Percentiles rank a stretch among this genome's conserved stretches.
Conservation (phyloP, 176 grass and related monocot genomes). For the Oryza glaberrima region DNA sequence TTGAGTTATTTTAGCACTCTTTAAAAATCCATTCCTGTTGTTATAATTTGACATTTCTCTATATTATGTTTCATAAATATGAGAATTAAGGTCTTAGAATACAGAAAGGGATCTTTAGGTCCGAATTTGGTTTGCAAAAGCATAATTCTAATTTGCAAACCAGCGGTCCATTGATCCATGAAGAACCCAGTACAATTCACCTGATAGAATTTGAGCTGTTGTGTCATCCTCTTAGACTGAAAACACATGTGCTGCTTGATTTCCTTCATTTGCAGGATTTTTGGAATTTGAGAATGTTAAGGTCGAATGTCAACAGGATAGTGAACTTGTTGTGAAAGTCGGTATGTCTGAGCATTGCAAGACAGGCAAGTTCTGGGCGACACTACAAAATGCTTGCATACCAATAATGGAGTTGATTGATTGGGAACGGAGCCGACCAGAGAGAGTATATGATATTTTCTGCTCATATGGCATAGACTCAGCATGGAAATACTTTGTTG, state of each 20-base stretch:
- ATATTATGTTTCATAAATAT: slow-evolving; percentile 6
- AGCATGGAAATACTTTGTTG: slow-evolving; percentile 78
- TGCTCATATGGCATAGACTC: slow-evolving; percentile 79
- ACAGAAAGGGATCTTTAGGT: not conserved
- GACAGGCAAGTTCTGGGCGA: slow-evolving; percentile 65
- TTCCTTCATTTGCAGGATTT: slow-evolving; percentile 60
- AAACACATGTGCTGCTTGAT: not conserved
- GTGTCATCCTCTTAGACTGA: not conserved
- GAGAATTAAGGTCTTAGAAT: not conserved
- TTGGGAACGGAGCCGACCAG: slow-evolving; percentile 75
- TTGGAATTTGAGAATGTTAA: slow-evolving; percentile 75
- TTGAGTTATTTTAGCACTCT: not conserved
- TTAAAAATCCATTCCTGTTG: not conserved
- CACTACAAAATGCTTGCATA: slow-evolving; percentile 80
- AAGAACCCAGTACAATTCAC: not conserved
- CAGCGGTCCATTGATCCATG: not conserved
- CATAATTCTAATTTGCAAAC: not conserved
- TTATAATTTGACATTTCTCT: slow-evolving; percentile 1
- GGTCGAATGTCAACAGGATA: slow-evolving; percentile 59
- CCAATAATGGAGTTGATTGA: slow-evolving; percentile 85
- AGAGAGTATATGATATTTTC: slow-evolving; percentile 64
- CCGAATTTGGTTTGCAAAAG: not conserved
- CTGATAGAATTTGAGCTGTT: not conserved
- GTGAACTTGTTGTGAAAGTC: slow-evolving; percentile 75
- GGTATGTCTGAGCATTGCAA: slow-evolving; percentile 70